These are phyloP conservation scores for Golubevia pallescens DNA, from an alignment of 1,284 basidiomycete species.

Conservation along the genomic window DNA sequence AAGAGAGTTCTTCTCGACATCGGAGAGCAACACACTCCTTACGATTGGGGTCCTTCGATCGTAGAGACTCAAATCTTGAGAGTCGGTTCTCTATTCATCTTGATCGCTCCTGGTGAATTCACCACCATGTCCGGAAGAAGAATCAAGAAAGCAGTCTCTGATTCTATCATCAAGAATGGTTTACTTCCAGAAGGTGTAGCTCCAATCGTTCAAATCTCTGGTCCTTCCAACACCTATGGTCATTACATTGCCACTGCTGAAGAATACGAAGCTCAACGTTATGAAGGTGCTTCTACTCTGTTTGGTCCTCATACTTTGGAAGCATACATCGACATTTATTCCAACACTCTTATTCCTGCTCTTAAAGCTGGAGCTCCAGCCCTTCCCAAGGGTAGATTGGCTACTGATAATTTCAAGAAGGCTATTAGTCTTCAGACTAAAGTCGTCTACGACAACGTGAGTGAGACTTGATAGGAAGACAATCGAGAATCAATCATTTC, in stretches of 20 bases:
- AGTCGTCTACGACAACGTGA: conserved; percentile 31
- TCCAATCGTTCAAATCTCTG: conserved; percentile 62
- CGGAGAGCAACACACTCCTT: conserved; percentile 67
- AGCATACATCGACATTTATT: conserved; percentile 79
- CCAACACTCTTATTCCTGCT: conserved; percentile 35
- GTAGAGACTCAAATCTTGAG: conserved; percentile 81
- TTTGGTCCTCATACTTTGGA: conserved; percentile 81
- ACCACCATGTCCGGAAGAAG: conserved; percentile 71
- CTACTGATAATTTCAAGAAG: conserved; percentile 72
- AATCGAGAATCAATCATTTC: too few species aligned
- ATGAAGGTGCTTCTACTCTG: conserved; percentile 81
- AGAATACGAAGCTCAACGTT: conserved; percentile 71
- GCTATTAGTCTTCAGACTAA: conserved; percentile 67
- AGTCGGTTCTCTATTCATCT: conserved; percentile 78
- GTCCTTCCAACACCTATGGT: conserved; percentile 79
- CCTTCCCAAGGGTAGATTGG: conserved; percentile 73
- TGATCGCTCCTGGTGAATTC: conserved; percentile 76
- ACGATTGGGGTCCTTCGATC: conserved; percentile 77
- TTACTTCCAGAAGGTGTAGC: conserved; percentile 68
- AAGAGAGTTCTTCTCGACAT: conserved; percentile 73
- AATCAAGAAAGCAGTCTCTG: conserved; percentile 72
- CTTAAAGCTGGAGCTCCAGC: conserved; percentile 67
- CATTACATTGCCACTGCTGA: conserved; percentile 71
- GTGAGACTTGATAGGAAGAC: too few species aligned
- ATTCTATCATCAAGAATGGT: conserved; percentile 72